These are phyloP conservation scores for Fusarium stilboides DNA, from an alignment of 2,329 filamentous ascomycete species.

Conservation along the genomic window DNA sequence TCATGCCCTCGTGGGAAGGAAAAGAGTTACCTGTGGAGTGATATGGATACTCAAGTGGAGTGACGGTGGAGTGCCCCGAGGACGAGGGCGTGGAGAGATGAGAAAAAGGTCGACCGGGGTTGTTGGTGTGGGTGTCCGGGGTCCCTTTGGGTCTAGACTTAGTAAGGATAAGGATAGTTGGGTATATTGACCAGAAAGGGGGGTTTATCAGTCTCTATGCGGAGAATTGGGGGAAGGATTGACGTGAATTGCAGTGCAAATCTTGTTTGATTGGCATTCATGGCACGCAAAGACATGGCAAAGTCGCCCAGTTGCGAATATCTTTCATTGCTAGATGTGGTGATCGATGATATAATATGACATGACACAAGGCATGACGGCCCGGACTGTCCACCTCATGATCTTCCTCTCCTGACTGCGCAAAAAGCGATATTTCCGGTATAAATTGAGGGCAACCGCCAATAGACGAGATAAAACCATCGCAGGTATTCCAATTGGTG, in stretches of 20 bases:
- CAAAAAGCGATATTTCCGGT: conserved; percentile 9
- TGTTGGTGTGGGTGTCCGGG: conserved; percentile 27
- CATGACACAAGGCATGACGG: conserved; percentile 13
- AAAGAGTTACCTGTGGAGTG: conserved; percentile 24
- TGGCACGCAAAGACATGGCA: conserved; percentile 7
- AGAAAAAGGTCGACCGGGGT: conserved; percentile 24
- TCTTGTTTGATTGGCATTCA: conserved; percentile 9
- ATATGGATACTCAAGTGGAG: conserved; percentile 42
- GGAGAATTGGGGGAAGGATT: conserved; percentile 14
- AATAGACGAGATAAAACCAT: neutral
- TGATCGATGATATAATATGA: conserved; percentile 17
- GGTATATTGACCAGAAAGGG: conserved; percentile 24
- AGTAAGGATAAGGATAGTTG: conserved; percentile 15
- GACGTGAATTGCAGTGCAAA: conserved; percentile 10
- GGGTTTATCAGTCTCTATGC: conserved; percentile 27
- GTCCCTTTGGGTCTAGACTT: conserved; percentile 33
- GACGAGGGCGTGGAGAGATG: conserved; percentile 39
- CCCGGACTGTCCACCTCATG: conserved; percentile 18
- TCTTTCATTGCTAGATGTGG: conserved; percentile 7
- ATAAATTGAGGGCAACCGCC: neutral
- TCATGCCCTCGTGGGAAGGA: conserved; percentile 3
- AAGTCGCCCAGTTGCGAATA: conserved; percentile 3
- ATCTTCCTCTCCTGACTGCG: conserved; percentile 20
- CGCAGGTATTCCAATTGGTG: neutral
- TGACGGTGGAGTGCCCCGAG: conserved; percentile 44